Conservation (phyloP, 768 basidiomycete species). For the Pleurotus sapidus region DNA sequence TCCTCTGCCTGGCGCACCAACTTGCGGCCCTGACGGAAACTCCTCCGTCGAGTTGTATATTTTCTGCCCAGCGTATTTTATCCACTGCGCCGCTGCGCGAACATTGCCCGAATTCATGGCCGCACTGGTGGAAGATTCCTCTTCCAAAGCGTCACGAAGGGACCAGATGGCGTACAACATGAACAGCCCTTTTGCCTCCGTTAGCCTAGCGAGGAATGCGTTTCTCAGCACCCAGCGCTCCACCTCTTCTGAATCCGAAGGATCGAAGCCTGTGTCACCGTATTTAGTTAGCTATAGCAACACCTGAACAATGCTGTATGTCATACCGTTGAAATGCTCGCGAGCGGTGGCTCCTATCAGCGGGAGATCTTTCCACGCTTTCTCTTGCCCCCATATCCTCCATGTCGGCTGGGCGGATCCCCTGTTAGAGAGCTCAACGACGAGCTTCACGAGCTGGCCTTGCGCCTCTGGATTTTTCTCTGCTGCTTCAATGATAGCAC, state of each 20-base stretch:
- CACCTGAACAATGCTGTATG: background rate
- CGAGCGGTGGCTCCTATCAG: background rate
- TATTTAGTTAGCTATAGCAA: background rate
- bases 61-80: background rate
- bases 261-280: background rate
- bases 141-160: slow-evolving; percentile 1
- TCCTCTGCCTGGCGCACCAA: slow-evolving; percentile 2
- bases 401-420: background rate
- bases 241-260: background rate
- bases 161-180: slow-evolving; percentile 6
- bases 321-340: slow-evolving; percentile 1
- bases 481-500: background rate
- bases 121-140: background rate
- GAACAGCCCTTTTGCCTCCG: background rate
- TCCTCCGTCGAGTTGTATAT: slow-evolving; percentile 2
- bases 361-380: slow-evolving; percentile 2
- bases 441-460: background rate
- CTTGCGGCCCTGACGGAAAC: background rate
- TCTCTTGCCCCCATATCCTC: slow-evolving; percentile 1
- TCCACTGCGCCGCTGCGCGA: slow-evolving; percentile 4
- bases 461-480: background rate
- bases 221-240: background rate
- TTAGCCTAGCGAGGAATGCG: background rate
- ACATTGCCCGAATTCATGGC: background rate
- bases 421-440: background rate